Evolutionary conservation across 2,329 filamentous ascomycete species (phyloP).

Genomic region (Penicillium paneum): DNA sequence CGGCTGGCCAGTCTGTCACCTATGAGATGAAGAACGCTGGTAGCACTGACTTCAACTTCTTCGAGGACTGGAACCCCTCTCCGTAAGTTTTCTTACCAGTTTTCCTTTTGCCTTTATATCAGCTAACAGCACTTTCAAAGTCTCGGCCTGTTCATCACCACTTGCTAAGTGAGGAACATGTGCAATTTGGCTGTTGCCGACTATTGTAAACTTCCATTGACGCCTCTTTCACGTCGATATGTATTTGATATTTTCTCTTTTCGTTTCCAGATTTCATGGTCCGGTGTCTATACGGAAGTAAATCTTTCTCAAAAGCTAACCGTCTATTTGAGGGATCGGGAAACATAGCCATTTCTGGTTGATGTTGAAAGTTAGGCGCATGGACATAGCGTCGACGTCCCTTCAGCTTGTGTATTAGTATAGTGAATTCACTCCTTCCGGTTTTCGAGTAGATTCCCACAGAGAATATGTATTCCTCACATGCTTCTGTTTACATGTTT

Average conservation of each 20-base stretch:
- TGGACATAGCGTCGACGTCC: constrained; percentile 1
- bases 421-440: constrained; percentile 2
- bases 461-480: background rate
- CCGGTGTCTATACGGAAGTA: background rate
- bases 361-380: constrained; percentile 2
- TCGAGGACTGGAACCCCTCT: constrained; percentile 61
- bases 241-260: background rate
- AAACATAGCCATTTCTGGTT: constrained; percentile 5
- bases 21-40: constrained; percentile 54
- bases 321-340: background rate
- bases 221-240: background rate
- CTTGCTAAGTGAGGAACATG: constrained; percentile 29
- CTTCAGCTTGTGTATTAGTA: constrained; percentile 2
- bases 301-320: constrained; percentile 5
- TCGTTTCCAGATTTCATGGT: background rate
- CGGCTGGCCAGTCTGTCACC: constrained; percentile 51
- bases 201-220: constrained; percentile 2
- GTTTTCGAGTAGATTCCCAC: background rate
- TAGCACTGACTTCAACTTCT: constrained; percentile 56
- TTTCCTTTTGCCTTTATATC: background rate
- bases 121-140: constrained; percentile 26
- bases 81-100: constrained; percentile 36
- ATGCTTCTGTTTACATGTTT: too few species aligned
- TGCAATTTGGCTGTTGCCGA: background rate
- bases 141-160: constrained; percentile 44